Base-by-base conservation (phyloP, 768 basidiomycete genomes). In the Tylopilus sp. region DNA sequence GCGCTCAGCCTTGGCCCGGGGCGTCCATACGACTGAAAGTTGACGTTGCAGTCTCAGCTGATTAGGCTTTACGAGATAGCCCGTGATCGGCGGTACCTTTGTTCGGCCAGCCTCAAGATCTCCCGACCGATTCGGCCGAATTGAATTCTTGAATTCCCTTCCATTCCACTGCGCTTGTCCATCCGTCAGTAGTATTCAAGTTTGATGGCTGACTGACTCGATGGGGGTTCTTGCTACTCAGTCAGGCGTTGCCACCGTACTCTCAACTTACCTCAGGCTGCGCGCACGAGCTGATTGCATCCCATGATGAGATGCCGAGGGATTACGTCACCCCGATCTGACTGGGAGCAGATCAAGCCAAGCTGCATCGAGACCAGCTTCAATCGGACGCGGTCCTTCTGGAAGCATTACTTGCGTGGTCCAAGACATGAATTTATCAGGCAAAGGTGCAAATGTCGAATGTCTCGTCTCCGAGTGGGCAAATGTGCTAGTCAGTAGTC, bases 1-100 rank as follows among this genome's bases (percentile, higher is more conserved):
- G n/a, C n/a, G n/a, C n/a, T n/a, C n/a, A n/a, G n/a, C n/a, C n/a
- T n/a, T n/a, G n/a, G n/a, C n/a, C n/a, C n/a, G n/a, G n/a, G n/a
- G n/a, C n/a, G n/a, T n/a, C n/a, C n/a, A n/a, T n/a, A n/a, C n/a
- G n/a, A n/a, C n/a, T n/a, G n/a, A n/a, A n/a, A n/a, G n/a, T n/a
- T n/a, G n/a, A n/a, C n/a, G 30, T 13, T 31, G 12, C 31, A 11
- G 5, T 15, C 31, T 31, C 31, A 31, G 31, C 13, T 31, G 31
- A 31, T 31, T 31, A 35, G 33, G 15, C 48, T 52, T 52, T 52
- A 48, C 52, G 42, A 39, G 31, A 50, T 18, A 4, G 13, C 48
- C 62, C 62, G 62, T 59, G 59, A 65, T 63, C 52, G 50, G 54
- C 59, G 63, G 62, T 54, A 26, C 44, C 56, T 47, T 45, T 20